These are phyloP conservation scores for Apiotrichum laibachii DNA, from an alignment of 1,284 basidiomycete species.

Conservation along the genomic window DNA sequence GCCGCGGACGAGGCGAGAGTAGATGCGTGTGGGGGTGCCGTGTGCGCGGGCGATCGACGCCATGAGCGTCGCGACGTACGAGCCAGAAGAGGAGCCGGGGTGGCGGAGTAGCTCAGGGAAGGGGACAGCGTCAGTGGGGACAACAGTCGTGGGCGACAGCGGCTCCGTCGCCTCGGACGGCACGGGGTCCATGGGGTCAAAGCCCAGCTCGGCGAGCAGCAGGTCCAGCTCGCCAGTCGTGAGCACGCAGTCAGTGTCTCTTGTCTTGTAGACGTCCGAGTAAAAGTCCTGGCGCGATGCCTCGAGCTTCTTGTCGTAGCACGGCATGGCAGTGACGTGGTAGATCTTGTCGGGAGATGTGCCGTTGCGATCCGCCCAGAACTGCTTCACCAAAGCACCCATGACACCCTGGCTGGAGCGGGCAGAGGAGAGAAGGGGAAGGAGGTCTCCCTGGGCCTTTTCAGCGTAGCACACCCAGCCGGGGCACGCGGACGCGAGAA, in stretches of 20 bases:
- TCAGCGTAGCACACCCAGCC: conserved; percentile 99
- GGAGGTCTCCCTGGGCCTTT: conserved; percentile 90
- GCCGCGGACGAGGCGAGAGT: conserved; percentile 62
- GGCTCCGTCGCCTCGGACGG: conserved; percentile 54
- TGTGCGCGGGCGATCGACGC: conserved; percentile 54
- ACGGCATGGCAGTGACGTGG: conserved; percentile 97
- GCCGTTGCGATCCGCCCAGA: conserved; percentile 65
- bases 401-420: conserved; percentile 94
- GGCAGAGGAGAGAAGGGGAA: conserved; percentile 82
- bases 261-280: conserved; percentile 69
- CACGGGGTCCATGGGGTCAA: conserved; percentile 66
- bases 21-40: conserved; percentile 57
- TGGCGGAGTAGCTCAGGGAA: conserved; percentile 75
- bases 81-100: conserved; percentile 86
- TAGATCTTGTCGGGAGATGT: conserved; percentile 79
- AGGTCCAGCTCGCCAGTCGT: conserved; percentile 93
- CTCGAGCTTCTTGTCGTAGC: conserved; percentile 99
- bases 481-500: conserved; percentile 93
- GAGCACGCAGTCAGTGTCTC: conserved; percentile 95
- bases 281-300: conserved; percentile 90
- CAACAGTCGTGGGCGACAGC: conserved; percentile 3
- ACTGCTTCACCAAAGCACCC: conserved; percentile 87
- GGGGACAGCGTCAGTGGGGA: conserved; percentile 16
- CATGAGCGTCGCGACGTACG: conserved; percentile 80
- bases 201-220: conserved; percentile 76